Evolutionary conservation across 176 grass and related monocot species (phyloP).

Genomic region (Poa pratensis): DNA sequence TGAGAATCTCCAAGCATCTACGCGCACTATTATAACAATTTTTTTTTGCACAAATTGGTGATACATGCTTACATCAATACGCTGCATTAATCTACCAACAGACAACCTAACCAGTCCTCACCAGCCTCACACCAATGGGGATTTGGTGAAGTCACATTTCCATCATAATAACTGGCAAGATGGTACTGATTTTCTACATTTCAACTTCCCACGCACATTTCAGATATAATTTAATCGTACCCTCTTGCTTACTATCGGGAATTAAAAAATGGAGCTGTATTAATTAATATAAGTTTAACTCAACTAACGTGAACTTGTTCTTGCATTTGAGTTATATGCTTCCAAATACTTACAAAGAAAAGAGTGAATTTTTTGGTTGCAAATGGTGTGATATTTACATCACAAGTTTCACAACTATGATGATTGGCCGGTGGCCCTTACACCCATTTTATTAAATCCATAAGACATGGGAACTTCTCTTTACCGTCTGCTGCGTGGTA

Average conservation of each 20-base stretch:
- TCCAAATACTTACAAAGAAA: background rate
- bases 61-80: background rate
- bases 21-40: no score
- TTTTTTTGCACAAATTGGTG: background rate
- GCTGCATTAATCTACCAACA: background rate
- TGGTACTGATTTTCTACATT: background rate
- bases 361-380: no score
- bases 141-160: background rate
- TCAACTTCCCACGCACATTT: background rate
- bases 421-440: background rate
- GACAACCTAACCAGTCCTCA: background rate
- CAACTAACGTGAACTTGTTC: background rate
- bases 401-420: background rate
- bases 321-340: background rate
- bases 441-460: background rate
- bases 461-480: background rate
- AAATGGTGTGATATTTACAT: background rate
- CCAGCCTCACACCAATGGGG: background rate
- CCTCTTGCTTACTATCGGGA: background rate
- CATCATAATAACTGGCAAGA: conserved; percentile 4
- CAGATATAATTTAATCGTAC: background rate
- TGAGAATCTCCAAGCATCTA: no score
- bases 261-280: background rate
- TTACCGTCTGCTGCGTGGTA: background rate
- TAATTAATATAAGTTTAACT: background rate